phyloP scores from a whole-genome alignment of 2,329 filamentous ascomycete genomes.

The Diaporthe citrichinensis region DNA sequence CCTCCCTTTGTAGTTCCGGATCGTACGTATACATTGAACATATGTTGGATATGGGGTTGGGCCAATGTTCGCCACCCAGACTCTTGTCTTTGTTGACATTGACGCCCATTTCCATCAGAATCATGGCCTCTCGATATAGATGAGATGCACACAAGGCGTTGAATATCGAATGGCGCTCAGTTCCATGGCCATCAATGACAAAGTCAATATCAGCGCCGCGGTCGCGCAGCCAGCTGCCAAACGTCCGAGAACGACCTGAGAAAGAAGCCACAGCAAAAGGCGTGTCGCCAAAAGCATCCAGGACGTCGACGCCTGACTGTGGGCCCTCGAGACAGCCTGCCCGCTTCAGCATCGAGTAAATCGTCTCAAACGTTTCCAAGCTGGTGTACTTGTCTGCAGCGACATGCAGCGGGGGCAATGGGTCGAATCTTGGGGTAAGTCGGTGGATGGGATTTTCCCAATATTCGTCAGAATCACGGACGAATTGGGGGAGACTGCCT shows the following conservation, averaged over 20 bases:
- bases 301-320: background rate
- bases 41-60: no score
- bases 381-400: background rate
- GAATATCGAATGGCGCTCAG: background rate
- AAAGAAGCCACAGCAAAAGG: background rate
- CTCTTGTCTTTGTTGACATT: no score
- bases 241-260: background rate
- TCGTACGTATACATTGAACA: no score
- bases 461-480: no score
- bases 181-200: no score
- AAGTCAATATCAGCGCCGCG: background rate
- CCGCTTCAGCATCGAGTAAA: background rate
- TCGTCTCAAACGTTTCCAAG: background rate
- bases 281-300: background rate
- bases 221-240: background rate
- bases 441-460: no score
- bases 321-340: background rate
- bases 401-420: background rate
- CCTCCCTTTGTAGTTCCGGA: no score
- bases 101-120: no score
- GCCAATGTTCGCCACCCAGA: no score
- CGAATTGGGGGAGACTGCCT: no score
- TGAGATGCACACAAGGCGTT: no score
- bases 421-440: background rate
- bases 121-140: no score